Evolutionary conservation across 805 yeast genomes (phyloP), one percentile per base, ranked within the genome.

Genomic region (Komagataella ulmi): DNA sequence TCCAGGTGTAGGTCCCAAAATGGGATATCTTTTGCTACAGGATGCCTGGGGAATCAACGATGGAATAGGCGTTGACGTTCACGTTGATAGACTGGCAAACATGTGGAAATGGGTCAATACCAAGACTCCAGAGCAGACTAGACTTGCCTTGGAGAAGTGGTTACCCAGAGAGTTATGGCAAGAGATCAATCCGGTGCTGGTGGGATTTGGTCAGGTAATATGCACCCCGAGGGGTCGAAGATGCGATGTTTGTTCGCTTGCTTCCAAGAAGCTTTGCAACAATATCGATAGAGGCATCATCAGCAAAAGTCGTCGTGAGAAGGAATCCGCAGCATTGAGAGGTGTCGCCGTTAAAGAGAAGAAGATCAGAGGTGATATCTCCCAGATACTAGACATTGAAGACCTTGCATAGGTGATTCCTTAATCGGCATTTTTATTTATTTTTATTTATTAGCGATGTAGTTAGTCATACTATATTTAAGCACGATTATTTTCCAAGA

Each of bases 51-150:
- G 73, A 46, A 69, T 82, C 53, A 81, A 74, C 51, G 69, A 72
- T 12, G 97, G 97, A 0, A 87, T 90, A n/a, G 97, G 97, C 7
- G 97, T 90, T 8, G 98, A 90, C 62, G 90, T 88, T 2, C 98
- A 90, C 64, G 80, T 90, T 51, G 90, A 86, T 58, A 70, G 98
- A 51, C 68, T 89, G 54, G 80, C 89, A 0, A 80, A 79, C 53
- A 75, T 84, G 80, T 88, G 89, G 85, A 73, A 76, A 30, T 89
- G 97, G 97, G 85, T 80, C 2, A 19, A 44, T 17, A 68, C 74
- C 43, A 69, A 75, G 46, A 83, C 80, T 12, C 96, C 97, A 0
- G 97, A 90, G 56, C 72, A 73, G 30, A 86, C 96, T 0, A 66
- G 98, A 19, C 59, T 70, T 24, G 81, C 74, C 46, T 66, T 90